Conservation (phyloP, 2,329 filamentous ascomycete species). For the Emergomyces orientalis region DNA sequence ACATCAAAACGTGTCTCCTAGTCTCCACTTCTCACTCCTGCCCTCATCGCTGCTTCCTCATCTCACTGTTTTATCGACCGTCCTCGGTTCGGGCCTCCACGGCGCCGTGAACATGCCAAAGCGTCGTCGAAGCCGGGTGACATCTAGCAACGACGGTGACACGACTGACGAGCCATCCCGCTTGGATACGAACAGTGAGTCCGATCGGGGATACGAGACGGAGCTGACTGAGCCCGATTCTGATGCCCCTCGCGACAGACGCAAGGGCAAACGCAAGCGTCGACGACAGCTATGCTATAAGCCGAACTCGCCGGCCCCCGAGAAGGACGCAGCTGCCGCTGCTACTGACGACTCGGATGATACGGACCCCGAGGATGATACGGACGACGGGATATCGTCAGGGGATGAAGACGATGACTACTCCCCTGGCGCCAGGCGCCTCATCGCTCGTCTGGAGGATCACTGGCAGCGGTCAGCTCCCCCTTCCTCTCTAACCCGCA, state of each 20-base stretch:
- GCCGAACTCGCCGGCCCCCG: background rate
- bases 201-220: constrained; percentile 1
- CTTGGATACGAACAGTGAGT: background rate
- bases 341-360: background rate
- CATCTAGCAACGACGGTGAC: background rate
- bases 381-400: constrained; percentile 2
- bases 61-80: constrained; percentile 1
- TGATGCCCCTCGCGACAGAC: background rate
- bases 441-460: constrained; percentile 1
- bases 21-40: background rate
- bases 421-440: background rate
- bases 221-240: constrained; percentile 1
- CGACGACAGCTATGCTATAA: constrained; percentile 1
- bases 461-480: constrained; percentile 1
- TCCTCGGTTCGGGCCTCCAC: background rate
- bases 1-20: background rate
- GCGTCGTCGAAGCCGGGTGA: background rate
- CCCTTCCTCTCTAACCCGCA: no score
- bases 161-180: background rate
- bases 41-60: no score
- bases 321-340: background rate
- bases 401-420: constrained; percentile 5
- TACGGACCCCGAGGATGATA: background rate
- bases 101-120: background rate
- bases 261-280: constrained; percentile 3